Base-by-base conservation (phyloP, 345 rosid genomes). In the Eutrema heterophyllum region DNA sequence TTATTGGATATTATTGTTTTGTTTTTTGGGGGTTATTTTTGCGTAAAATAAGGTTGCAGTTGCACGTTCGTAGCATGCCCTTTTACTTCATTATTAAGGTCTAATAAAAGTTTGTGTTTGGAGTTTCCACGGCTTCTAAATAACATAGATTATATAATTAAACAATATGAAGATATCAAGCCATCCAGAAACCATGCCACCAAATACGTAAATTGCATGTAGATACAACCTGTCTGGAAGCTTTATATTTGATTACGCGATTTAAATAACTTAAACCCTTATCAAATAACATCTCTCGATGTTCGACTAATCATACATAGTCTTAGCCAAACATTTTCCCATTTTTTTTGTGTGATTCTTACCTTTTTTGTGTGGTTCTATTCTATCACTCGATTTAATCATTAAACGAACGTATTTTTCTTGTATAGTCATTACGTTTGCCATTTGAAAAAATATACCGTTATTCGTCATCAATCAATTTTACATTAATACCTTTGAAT, bases 21-120 rank as follows among this genome's bases (percentile, higher is more conserved):
- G 24, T 21, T 9, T 0, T 5, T 30, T 33, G 6, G 50, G 24
- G 3, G 29, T 7, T 21, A 50, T 51, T 55, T 67, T 7, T 8
- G 68, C 80, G 80, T 65, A 65, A 64, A 32, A 24, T 77, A 58
- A 56, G 80, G 72, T 33, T 71, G 72, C 63, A 10, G 26, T 70
- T 55, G 75, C 80, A 77, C 76, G 76, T 64, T 70, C 76, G 60
- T 49, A 56, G 55, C 80, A 77, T 64, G 80, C 71, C 61, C n/a
- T 14, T 35, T 52, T 27, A 61, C 55, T 68, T 48, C 61, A 58
- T 41, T 29, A 21, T 29, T 52, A 36, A 75, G 73, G 12, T 75
- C 46, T 67, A 36, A 70, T 51, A 43, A 49, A 48, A 1, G 16
- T 21, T 13, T n/a, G 16, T 35, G 51, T 50, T 38, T 64, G 62